A percentile compares a stretch with the other conserved stretches of the same genome.
Conservation (phyloP, 331 rosid species). For the Quercus phellos region DNA sequence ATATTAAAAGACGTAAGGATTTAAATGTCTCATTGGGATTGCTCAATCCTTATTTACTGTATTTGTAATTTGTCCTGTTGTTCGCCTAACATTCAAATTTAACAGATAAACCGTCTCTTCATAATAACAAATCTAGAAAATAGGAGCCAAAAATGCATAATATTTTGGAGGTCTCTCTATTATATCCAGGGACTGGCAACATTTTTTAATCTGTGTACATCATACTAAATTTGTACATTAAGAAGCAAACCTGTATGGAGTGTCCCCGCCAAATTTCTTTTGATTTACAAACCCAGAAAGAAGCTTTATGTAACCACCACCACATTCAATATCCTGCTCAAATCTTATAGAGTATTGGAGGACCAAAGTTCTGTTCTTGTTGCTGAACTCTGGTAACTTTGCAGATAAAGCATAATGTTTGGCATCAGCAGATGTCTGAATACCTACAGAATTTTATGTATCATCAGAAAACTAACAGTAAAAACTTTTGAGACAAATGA, state of each 20-base stretch:
- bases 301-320: constrained; percentile 85
- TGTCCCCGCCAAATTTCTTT: constrained; percentile 81
- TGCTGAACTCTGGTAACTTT: constrained; percentile 64
- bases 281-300: constrained; percentile 84
- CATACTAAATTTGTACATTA: neutral
- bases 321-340: constrained; percentile 87
- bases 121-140: constrained; percentile 1
- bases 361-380: constrained; percentile 70
- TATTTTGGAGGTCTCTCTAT: neutral
- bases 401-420: constrained; percentile 85
- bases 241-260: constrained; percentile 67
- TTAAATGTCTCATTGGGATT: neutral
- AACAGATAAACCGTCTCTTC: neutral
- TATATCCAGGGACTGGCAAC: neutral
- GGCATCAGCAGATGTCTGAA: constrained; percentile 71
- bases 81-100: neutral
- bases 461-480: neutral
- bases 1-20: neutral
- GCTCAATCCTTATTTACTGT: neutral
- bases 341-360: constrained; percentile 69
- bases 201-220: neutral
- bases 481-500: neutral
- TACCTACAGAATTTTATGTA: constrained; percentile 42
- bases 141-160: neutral
- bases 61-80: neutral